Evolutionary conservation across 108 stramenopile genomes (phyloP).

Genomic region (Mayamaea pseudoterrestris): DNA sequence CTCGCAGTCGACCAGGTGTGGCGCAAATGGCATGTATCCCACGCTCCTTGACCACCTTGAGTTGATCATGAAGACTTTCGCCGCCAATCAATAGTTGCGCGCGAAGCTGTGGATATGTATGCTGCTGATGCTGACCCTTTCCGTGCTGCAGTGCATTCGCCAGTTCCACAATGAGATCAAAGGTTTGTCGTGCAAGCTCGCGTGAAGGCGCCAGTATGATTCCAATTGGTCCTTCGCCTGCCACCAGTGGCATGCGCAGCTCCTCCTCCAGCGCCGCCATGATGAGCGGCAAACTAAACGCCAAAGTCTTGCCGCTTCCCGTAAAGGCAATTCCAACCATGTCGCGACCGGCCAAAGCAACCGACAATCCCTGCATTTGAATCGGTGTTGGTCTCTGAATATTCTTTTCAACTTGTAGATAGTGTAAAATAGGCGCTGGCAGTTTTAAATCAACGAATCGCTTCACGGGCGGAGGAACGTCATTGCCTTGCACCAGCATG

Average conservation of each 20-base stretch:
- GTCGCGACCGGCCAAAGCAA: conserved; percentile 91
- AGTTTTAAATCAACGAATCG: conserved; percentile 93
- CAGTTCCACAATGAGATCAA: conserved; percentile 24
- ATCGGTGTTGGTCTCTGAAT: conserved; percentile 94
- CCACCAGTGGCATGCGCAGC: conserved; percentile 79
- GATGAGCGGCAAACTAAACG: conserved; percentile 90
- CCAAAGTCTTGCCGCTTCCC: conserved; percentile 89
- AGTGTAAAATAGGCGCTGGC: conserved; percentile 69
- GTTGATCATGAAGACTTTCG: conserved; percentile 80
- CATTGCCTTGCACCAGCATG: conserved; percentile 89
- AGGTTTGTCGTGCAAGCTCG: conserved; percentile 97
- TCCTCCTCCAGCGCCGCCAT: conserved; percentile 96
- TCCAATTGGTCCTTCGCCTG: conserved; percentile 94
- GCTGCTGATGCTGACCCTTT: conserved; percentile 11
- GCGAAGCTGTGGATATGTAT: conserved; percentile 66
- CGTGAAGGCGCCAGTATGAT: conserved; percentile 93
- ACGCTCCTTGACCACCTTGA: conserved; percentile 43
- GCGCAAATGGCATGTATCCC: conserved; percentile 94
- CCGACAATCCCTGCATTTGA: conserved; percentile 98
- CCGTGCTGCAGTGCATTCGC: conserved; percentile 4
- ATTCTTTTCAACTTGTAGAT: conserved; percentile 67
- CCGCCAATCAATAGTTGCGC: conserved; percentile 91
- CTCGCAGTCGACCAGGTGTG: conserved; percentile 89
- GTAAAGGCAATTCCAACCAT: conserved; percentile 99
- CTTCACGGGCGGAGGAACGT: conserved; percentile 83